Evolutionary conservation across 345 rosid species (phyloP), one percentile per base, ranked within the genome.

Genomic region (Ricinus communis): DNA sequence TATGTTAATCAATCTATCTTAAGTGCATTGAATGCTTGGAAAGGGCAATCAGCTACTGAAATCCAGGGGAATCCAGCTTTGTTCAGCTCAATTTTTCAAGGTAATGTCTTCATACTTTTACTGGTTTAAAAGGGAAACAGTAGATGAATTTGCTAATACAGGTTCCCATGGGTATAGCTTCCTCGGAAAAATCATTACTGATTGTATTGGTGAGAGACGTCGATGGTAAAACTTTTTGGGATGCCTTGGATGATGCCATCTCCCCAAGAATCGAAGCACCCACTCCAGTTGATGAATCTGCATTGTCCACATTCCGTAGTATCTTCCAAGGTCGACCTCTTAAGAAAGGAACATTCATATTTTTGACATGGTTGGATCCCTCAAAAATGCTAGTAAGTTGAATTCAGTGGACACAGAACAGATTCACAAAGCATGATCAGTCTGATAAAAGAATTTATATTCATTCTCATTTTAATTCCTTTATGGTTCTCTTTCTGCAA

Each of bases 161-260:
- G 46, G n/a, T n/a, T n/a, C n/a, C n/a, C n/a, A 21, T 33, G 19
- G 24, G 22, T 79, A 81, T 83, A 90, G 96, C 76, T 82, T 79
- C 88, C 64, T 66, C 46, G 7, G 93, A 91, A 80, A 94, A 94
- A 76, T 80, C 97, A 9, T 66, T 94, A 53, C 79, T 82, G 91
- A 90, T 90, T 76, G 88, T 89, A 69, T 93, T 94, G 54, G 96
- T 94, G 59, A 88, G 98, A 82, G 95, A 94, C 70, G 82, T 94
- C 43, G 98, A 91, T 79, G 98, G 97, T 28, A 90, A 91, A 85
- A 90, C 97, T 59, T 94, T 91, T 66, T 94, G 93, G 97, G 92
- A 86, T 79, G 96, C 97, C 70, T 74, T 94, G 69, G 87, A 90
- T 70, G 93, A 85, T 65, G 90, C 92, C 58, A 75, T 91, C 27